Base-by-base conservation (phyloP, 257 asterid genomes). In the Jaltomata sinuosa region DNA sequence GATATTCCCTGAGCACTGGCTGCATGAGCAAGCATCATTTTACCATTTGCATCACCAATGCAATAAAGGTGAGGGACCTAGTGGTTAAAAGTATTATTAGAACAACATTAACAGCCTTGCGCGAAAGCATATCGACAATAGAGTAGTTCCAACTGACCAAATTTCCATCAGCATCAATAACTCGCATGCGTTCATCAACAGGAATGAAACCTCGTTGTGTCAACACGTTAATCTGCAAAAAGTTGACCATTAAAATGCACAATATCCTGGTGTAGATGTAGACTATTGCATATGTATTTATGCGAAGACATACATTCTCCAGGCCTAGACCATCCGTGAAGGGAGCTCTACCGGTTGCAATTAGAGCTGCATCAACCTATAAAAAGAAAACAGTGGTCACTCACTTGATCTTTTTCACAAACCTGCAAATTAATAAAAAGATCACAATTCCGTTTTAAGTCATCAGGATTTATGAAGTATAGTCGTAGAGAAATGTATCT, bases 1-100 rank as follows among this genome's bases (percentile, higher is more conserved):
- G 94, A 91, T 78, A 91, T 95, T 91, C 99, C 98, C 90, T 97
- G 99, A 31, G 99, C 99, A 86, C 98, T 97, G 87, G 99, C 98
- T 69, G 98, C 99, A 87, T 97, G 99, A 83, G 99, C 99, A 86
- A 95, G 98, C 99, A 97, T 97, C 99, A 97, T 84, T 91, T 92
- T 97, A 36, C 99, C 99, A 91, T 95, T 95, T 84, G 99, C 99
- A 93, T 97, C 99, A 85, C 98, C 98, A 79, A 97, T 94, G 92
- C 99, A 97, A 87, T 93, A 97, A 87, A 97, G 87, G 84, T 94
- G 95, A 84, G 98, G 98, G 86, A 97, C 98, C 99, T 97, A 89
- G 87, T 57, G 83, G 81, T 82, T 77, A 38, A 78, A 62, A 52
- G 25, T 42, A 85, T 21, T 31, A 69, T 52, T 57, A 83, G 25